Conservation (phyloP, 2,329 filamentous ascomycete genomes). For the Stachybotrys echinatus region DNA sequence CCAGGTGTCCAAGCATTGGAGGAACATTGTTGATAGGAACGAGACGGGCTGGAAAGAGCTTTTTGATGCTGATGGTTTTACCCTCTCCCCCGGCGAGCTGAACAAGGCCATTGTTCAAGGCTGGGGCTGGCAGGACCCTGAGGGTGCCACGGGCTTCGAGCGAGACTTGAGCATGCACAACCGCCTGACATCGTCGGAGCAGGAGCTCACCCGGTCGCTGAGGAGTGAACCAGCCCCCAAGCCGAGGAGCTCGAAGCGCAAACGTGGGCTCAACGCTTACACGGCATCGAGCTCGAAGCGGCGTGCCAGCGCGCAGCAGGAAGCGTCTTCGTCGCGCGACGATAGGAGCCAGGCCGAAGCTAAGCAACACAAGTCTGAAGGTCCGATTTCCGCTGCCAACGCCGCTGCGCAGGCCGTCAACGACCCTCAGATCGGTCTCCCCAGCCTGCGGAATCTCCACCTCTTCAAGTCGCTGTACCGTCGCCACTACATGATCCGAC, state of each 20-base stretch:
- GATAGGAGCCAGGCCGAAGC: slow-evolving; percentile 33
- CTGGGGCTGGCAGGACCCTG: slow-evolving; percentile 95
- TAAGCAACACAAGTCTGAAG: slow-evolving; percentile 61
- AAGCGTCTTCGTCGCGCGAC: slow-evolving; percentile 28
- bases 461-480: slow-evolving; percentile 96
- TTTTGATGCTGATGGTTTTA: slow-evolving; percentile 78
- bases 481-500: slow-evolving; percentile 82
- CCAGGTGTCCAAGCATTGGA: slow-evolving; percentile 92
- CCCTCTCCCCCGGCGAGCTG: slow-evolving; percentile 74
- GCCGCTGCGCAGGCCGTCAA: slow-evolving; percentile 79
- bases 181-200: slow-evolving; percentile 47
- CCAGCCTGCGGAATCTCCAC: slow-evolving; percentile 76
- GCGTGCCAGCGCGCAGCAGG: slow-evolving; percentile 43
- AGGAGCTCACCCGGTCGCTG: slow-evolving; percentile 38
- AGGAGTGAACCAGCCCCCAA: slow-evolving; percentile 38
- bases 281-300: slow-evolving; percentile 46
- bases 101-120: slow-evolving; percentile 82
- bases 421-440: slow-evolving; percentile 72
- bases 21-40: slow-evolving; percentile 83
- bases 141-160: slow-evolving; percentile 70
- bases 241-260: slow-evolving; percentile 49
- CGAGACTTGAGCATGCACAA: slow-evolving; percentile 65
- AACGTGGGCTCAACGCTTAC: slow-evolving; percentile 43
- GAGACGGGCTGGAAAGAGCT: slow-evolving; percentile 95
- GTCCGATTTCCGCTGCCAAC: slow-evolving; percentile 79